These are phyloP conservation scores for Articulospora tetracladia DNA, from an alignment of 495 filamentous ascomycete species.

Conservation along the genomic window DNA sequence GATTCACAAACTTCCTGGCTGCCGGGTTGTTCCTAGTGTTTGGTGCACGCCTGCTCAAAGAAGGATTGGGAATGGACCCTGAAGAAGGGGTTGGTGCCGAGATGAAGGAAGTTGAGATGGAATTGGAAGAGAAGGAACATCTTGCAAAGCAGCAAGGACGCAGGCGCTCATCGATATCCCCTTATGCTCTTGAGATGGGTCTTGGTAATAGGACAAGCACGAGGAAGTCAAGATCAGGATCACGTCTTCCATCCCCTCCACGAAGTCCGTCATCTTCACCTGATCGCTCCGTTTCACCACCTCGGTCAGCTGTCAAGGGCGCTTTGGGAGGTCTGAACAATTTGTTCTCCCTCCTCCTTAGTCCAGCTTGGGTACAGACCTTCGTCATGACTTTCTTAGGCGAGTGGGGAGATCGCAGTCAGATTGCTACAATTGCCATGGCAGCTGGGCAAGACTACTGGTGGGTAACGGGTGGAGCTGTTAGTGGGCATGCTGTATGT, in stretches of 20 bases:
- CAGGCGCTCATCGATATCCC: conserved; percentile 52
- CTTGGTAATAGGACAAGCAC: conserved; percentile 30
- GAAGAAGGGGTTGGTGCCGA: conserved; percentile 90
- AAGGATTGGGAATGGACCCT: conserved; percentile 82
- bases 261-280: conserved; percentile 58
- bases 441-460: conserved; percentile 97
- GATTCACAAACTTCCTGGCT: conserved; percentile 81
- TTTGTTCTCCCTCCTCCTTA: conserved; percentile 80
- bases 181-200: conserved; percentile 63
- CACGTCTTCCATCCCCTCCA: conserved; percentile 54
- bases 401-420: conserved; percentile 96
- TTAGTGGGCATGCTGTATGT: conserved; percentile 82
- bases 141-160: conserved; percentile 52
- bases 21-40: conserved; percentile 85
- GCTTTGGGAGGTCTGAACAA: conserved; percentile 68
- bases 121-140: conserved; percentile 91
- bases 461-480: conserved; percentile 93
- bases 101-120: conserved; percentile 95
- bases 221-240: conserved; percentile 56
- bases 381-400: conserved; percentile 99
- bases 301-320: conserved; percentile 31
- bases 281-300: conserved; percentile 39
- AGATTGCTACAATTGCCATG: conserved; percentile 99
- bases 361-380: conserved; percentile 97
- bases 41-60: conserved; percentile 77